Percentiles rank a stretch among this genome's conserved stretches.
Conservation (phyloP, 306 rosid genomes). For the Betula pendula region DNA sequence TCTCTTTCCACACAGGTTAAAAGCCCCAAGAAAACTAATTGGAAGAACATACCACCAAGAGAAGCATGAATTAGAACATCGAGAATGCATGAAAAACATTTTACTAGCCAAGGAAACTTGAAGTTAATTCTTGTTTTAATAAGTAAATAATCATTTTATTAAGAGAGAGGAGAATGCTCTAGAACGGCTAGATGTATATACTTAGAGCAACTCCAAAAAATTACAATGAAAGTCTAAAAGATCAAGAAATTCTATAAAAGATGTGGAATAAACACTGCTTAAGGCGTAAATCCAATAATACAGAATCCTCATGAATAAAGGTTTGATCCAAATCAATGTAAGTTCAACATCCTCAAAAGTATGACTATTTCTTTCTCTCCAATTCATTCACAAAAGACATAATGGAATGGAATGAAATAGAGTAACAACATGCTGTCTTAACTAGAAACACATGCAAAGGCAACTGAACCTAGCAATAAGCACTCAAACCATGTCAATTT, state of each 20-base stretch:
- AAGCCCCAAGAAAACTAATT: background rate
- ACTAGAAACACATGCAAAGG: background rate
- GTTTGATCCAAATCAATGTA: no score
- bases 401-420: background rate
- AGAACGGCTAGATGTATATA: background rate
- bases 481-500: background rate
- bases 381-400: no score
- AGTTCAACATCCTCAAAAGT: no score
- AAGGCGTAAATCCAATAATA: background rate
- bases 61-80: background rate
- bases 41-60: background rate
- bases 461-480: background rate
- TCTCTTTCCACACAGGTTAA: background rate
- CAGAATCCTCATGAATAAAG: background rate
- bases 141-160: background rate
- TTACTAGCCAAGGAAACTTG: background rate
- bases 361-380: no score
- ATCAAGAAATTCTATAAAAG: background rate
- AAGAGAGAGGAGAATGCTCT: background rate
- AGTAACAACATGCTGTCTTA: background rate
- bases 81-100: background rate
- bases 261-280: background rate
- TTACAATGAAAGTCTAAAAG: background rate
- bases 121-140: background rate
- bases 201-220: background rate